These are phyloP conservation scores for slime mould (Dictyostelium discoideum) DNA, from an alignment of 78 protist genomes.

Conservation along the genomic window dicty_2.7 NC_007089.4:2883501-2884000, in stretches of 20 bases:
- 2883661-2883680: neutral
- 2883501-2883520: neutral
- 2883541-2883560: slow-evolving; percentile 17
- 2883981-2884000: neutral
- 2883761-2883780: neutral
- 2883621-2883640: neutral
- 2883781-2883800: neutral
- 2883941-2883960: neutral
- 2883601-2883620: neutral
- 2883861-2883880: neutral
- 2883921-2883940: neutral
- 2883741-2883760: neutral
- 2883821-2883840: neutral
- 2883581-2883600: neutral
- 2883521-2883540: neutral
- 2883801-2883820: neutral
- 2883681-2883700: neutral
- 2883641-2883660: neutral
- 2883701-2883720: neutral
- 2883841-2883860: neutral
- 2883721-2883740: neutral
- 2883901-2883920: neutral
- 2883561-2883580: neutral
- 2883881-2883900: neutral
- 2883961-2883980: neutral